A percentile compares a stretch with the other conserved stretches of the same genome.
Conservation (phyloP, 768 basidiomycete genomes). For the Collybiopsis confluens region DNA sequence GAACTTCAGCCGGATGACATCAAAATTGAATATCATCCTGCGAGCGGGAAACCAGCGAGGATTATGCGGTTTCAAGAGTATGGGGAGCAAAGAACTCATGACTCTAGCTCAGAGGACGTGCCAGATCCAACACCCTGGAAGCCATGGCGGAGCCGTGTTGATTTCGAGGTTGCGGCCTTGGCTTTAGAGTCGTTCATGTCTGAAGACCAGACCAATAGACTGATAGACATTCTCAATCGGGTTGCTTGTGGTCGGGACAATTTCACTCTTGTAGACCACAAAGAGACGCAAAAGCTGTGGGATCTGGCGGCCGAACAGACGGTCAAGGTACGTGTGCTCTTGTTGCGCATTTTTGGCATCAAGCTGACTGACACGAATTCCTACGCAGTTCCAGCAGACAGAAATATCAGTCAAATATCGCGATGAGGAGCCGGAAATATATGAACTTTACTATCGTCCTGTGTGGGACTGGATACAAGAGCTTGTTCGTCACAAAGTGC, state of each 20-base stretch:
- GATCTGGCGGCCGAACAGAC: neutral
- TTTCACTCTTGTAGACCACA: slow-evolving; percentile 4
- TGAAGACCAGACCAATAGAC: slow-evolving; percentile 10
- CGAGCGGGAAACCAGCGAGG: too few relatives aligned
- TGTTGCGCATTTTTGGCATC: neutral
- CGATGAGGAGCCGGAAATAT: slow-evolving; percentile 3
- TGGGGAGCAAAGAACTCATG: too few relatives aligned
- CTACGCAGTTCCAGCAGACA: neutral
- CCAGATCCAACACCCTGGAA: slow-evolving; percentile 20
- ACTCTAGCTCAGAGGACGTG: too few relatives aligned
- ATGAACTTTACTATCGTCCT: slow-evolving; percentile 11
- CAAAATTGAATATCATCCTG: too few relatives aligned
- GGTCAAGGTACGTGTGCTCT: neutral
- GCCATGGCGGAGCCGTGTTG: slow-evolving; percentile 19
- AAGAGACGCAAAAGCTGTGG: slow-evolving; percentile 11
- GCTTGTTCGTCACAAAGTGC: slow-evolving; percentile 17
- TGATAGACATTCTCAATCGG: slow-evolving; percentile 19
- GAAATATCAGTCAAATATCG: neutral
- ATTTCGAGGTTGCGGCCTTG: slow-evolving; percentile 26
- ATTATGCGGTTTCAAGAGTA: too few relatives aligned
- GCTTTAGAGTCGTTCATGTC: slow-evolving; percentile 18
- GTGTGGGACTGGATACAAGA: slow-evolving; percentile 24
- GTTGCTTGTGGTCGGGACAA: slow-evolving; percentile 1
- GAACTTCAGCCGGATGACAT: too few relatives aligned
- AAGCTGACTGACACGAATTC: neutral